Conservation (phyloP, 139 green algal species). For the Nannochloris sp. region DNA sequence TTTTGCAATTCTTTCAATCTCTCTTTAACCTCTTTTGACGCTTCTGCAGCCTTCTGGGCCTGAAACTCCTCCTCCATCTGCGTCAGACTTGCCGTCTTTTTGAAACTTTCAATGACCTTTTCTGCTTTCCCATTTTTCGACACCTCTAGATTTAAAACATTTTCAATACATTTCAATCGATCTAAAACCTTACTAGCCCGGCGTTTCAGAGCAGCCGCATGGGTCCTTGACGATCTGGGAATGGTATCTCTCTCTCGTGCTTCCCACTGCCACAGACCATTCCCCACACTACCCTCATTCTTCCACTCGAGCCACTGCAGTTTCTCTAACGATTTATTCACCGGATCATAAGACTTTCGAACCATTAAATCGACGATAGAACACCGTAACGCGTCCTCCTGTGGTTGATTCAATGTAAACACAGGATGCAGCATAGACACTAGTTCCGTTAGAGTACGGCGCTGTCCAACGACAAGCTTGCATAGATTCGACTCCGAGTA, state of each 20-base stretch:
- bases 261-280: slow-evolving; percentile 58
- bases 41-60: background rate
- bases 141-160: background rate
- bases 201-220: slow-evolving; percentile 28
- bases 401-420: slow-evolving; percentile 15
- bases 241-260: slow-evolving; percentile 45
- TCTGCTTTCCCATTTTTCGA: background rate
- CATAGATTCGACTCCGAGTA: background rate
- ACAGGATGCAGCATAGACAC: slow-evolving; percentile 26
- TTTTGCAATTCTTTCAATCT: background rate
- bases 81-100: background rate
- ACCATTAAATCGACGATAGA: slow-evolving; percentile 50
- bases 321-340: slow-evolving; percentile 23
- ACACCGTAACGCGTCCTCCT: slow-evolving; percentile 20
- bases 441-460: slow-evolving; percentile 20
- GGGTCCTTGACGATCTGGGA: slow-evolving; percentile 21
- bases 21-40: background rate
- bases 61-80: background rate
- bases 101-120: background rate
- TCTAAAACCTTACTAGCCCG: slow-evolving; percentile 19
- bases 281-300: background rate
- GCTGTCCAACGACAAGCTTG: slow-evolving; percentile 31
- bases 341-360: slow-evolving; percentile 48
- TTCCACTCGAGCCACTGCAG: background rate
- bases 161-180: background rate